A percentile compares a stretch with the other conserved stretches of the same genome.
phyloP scores from a whole-genome alignment of 257 asterid species.

The Anisodus acutangulus region DNA sequence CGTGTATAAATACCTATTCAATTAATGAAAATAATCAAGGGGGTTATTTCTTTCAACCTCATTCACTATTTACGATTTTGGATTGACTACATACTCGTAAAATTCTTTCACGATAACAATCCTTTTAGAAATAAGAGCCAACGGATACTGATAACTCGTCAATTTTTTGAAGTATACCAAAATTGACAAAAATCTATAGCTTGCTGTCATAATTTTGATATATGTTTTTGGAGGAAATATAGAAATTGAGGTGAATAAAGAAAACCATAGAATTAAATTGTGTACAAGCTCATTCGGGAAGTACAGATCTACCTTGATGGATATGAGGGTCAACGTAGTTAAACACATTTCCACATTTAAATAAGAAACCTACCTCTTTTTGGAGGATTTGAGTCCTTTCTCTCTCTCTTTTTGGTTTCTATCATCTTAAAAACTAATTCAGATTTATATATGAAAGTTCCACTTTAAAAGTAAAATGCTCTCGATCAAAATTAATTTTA shows the following conservation, averaged over 20 bases:
- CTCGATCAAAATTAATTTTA: neutral
- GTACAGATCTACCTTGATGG: neutral
- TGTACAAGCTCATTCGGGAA: neutral
- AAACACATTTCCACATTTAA: neutral
- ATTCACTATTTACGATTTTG: neutral
- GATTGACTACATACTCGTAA: neutral
- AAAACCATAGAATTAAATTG: neutral
- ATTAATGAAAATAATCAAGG: too few species aligned
- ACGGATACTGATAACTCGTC: neutral
- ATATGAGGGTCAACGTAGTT: neutral
- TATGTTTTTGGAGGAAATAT: neutral
- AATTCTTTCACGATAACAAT: neutral
- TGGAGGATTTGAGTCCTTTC: neutral
- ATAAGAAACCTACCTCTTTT: neutral
- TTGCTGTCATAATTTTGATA: neutral
- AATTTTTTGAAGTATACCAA: neutral
- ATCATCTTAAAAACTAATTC: neutral
- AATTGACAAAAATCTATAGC: neutral
- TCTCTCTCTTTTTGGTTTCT: too few species aligned
- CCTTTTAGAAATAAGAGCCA: neutral
- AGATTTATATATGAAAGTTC: neutral
- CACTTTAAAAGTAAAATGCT: neutral
- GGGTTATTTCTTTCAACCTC: neutral
- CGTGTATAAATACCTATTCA: too few species aligned
- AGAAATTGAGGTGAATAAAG: neutral